Evolutionary conservation across 768 basidiomycete genomes (phyloP).

Genomic region (Russula sp.): DNA sequence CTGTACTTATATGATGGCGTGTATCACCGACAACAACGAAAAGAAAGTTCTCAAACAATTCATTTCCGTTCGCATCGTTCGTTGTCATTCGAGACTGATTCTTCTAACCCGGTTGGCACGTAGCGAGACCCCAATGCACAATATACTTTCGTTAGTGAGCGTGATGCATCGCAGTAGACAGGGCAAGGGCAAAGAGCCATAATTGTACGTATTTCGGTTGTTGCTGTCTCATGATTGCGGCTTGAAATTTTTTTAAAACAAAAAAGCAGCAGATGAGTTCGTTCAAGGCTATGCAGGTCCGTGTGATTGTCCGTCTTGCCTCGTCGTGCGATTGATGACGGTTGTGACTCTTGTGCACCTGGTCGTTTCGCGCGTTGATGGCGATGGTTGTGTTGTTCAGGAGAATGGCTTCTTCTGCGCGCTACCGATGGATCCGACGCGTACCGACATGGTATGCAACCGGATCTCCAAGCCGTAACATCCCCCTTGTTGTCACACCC

Average conservation of each 20-base stretch:
- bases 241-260: not conserved
- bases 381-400: not conserved
- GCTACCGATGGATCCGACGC: conserved; percentile 53
- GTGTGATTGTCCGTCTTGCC: not conserved
- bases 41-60: conserved; percentile 33
- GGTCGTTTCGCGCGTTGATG: not conserved
- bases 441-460: conserved; percentile 64
- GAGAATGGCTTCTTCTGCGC: conserved; percentile 57
- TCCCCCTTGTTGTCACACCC: not conserved
- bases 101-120: not conserved
- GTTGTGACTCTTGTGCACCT: not conserved
- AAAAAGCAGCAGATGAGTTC: conserved; percentile 29
- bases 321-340: not conserved
- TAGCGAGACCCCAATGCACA: conserved; percentile 35
- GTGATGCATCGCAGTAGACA: conserved; percentile 47
- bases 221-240: not conserved
- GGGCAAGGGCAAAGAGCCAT: conserved; percentile 42
- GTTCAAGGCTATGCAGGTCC: conserved; percentile 70
- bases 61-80: conserved; percentile 35
- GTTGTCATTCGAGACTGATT: not conserved
- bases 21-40: conserved; percentile 18
- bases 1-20: not conserved
- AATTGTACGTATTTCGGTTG: not conserved
- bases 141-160: conserved; percentile 61
- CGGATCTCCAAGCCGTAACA: conserved; percentile 44